Conservation (phyloP, 2,329 filamentous ascomycete species). For the Talaromyces sp. region DNA sequence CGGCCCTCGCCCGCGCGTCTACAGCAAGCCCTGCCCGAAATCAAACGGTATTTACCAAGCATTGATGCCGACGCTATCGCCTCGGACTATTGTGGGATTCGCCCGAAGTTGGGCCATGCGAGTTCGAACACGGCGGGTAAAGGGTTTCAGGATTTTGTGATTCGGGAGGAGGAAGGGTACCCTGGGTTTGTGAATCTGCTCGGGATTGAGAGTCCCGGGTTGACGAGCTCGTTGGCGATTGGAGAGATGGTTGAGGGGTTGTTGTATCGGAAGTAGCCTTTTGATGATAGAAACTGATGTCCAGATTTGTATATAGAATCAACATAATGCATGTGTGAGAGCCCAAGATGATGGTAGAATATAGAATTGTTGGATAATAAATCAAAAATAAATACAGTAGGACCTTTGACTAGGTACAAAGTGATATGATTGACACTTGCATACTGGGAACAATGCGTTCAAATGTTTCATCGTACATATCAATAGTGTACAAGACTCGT, state of each 20-base stretch:
- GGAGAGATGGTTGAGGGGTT: constrained; percentile 65
- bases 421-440: no score
- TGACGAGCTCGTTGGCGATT: constrained; percentile 84
- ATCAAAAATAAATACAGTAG: no score
- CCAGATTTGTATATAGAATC: not conserved
- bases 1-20: constrained; percentile 60
- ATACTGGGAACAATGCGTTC: no score
- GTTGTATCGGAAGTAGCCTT: not conserved
- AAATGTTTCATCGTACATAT: no score
- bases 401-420: no score
- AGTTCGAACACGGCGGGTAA: constrained; percentile 52
- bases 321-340: not conserved
- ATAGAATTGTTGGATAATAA: no score
- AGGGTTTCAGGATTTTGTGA: constrained; percentile 78
- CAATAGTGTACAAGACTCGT: no score
- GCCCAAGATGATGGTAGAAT: not conserved
- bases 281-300: not conserved
- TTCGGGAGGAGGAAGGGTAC: constrained; percentile 70
- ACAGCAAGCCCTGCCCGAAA: constrained; percentile 64
- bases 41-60: constrained; percentile 70
- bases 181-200: constrained; percentile 82
- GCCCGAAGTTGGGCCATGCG: constrained; percentile 70
- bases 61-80: constrained; percentile 62
- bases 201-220: constrained; percentile 87
- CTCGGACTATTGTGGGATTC: constrained; percentile 85